Evolutionary conservation across 2,329 filamentous ascomycete species (phyloP).

Genomic region (Chaetomiaceae sp.): DNA sequence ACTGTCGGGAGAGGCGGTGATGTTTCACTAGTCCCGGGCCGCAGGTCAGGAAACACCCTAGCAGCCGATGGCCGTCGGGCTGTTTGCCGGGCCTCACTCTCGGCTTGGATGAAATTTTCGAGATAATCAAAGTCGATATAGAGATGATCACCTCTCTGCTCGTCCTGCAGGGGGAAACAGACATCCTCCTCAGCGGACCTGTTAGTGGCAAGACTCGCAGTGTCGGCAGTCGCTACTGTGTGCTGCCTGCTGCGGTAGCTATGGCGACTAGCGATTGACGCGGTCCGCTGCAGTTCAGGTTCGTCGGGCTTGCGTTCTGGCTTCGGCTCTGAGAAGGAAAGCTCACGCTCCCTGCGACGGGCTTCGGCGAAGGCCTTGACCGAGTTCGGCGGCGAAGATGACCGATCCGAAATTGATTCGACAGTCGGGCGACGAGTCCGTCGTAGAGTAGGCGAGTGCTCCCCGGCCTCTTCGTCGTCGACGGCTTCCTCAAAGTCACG

Average conservation of each 20-base stretch:
- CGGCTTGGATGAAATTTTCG: slow-evolving; percentile 77
- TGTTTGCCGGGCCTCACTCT: slow-evolving; percentile 45
- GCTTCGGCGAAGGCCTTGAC: slow-evolving; percentile 95
- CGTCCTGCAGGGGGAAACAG: slow-evolving; percentile 76
- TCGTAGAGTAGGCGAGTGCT: slow-evolving; percentile 39
- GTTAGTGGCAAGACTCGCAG: slow-evolving; percentile 57
- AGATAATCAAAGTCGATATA: slow-evolving; percentile 90
- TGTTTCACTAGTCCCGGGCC: slow-evolving; percentile 36
- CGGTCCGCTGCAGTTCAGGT: slow-evolving; percentile 62
- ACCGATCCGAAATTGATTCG: slow-evolving; percentile 56
- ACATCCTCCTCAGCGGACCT: slow-evolving; percentile 81
- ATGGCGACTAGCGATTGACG: slow-evolving; percentile 64
- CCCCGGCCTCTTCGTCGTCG: slow-evolving; percentile 65
- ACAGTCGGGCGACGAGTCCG: slow-evolving; percentile 54
- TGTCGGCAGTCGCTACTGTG: slow-evolving; percentile 55
- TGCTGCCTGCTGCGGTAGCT: slow-evolving; percentile 55
- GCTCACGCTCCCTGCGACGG: slow-evolving; percentile 74
- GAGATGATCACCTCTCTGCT: slow-evolving; percentile 64
- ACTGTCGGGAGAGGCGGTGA: slow-evolving; percentile 26
- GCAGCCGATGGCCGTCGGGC: slow-evolving; percentile 46
- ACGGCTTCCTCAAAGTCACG: slow-evolving; percentile 87
- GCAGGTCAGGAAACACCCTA: slow-evolving; percentile 59
- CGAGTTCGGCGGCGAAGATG: slow-evolving; percentile 87
- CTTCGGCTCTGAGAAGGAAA: slow-evolving; percentile 48
- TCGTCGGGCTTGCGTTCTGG: slow-evolving; percentile 38